A percentile compares a stretch with the other conserved stretches of the same genome.
phyloP scores from a whole-genome alignment of 495 filamentous ascomycete genomes.

The Xylaria cubensis region DNA sequence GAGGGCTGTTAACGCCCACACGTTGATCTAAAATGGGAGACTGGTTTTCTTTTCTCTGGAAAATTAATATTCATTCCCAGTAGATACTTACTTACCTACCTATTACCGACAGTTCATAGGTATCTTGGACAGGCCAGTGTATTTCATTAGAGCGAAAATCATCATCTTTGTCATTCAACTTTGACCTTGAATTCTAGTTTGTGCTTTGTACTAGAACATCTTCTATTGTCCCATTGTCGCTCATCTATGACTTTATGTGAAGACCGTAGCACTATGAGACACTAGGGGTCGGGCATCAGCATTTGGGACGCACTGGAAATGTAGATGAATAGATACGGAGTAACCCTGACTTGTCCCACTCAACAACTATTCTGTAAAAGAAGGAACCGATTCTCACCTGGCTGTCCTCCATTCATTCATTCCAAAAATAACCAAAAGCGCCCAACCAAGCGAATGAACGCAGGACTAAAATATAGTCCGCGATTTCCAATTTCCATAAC shows the following conservation, averaged over 20 bases:
- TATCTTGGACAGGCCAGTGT: not conserved
- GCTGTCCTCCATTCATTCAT: not conserved
- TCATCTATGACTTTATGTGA: not conserved
- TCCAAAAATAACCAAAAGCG: conserved; percentile 6
- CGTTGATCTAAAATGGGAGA: not conserved
- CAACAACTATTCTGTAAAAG: conserved; percentile 7
- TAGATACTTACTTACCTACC: conserved; percentile 19
- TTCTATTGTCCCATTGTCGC: not conserved
- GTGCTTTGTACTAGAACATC: not conserved
- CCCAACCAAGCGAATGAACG: conserved; percentile 11
- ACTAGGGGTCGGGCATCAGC: not conserved
- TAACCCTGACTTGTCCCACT: conserved; percentile 7
- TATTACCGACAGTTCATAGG: not conserved
- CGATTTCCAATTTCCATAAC: conserved; percentile 1
- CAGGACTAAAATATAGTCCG: not conserved
- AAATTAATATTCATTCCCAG: conserved; percentile 4
- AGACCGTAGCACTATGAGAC: not conserved
- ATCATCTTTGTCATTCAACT: not conserved
- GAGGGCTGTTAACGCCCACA: not conserved
- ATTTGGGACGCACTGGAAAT: not conserved
- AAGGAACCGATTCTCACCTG: conserved; percentile 13
- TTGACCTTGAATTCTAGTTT: not conserved
- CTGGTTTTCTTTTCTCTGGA: not conserved
- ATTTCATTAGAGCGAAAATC: conserved; percentile 16
- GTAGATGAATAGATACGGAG: not conserved